phyloP scores from a whole-genome alignment of 2,329 filamentous ascomycete species.

The Cladosporium oxysporum region DNA sequence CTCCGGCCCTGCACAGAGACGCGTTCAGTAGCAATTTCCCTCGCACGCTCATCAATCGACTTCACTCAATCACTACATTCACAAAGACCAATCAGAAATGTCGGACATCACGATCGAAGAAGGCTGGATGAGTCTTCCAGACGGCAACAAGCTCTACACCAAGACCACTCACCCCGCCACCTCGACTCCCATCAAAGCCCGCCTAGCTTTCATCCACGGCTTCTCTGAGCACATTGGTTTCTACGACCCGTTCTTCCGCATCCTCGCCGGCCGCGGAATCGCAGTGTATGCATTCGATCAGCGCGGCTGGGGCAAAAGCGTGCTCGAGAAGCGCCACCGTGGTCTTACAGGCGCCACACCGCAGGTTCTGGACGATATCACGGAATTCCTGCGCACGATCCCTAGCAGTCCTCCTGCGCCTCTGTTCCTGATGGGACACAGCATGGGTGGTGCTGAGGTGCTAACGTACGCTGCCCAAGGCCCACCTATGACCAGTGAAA shows the following conservation, averaged over 20 bases:
- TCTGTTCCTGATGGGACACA: conserved; percentile 85
- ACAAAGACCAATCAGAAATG: background rate
- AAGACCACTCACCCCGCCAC: conserved; percentile 56
- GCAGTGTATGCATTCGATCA: conserved; percentile 80
- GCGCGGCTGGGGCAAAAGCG: conserved; percentile 81
- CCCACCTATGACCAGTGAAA: conserved; percentile 54
- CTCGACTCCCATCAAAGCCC: conserved; percentile 64
- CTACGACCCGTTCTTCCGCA: conserved; percentile 73
- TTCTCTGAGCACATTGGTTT: conserved; percentile 82
- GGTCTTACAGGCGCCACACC: conserved; percentile 74
- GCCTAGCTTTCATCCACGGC: conserved; percentile 81
- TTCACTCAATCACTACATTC: background rate
- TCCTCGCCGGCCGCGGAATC: conserved; percentile 70
- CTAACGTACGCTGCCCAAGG: conserved; percentile 59
- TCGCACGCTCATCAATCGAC: background rate
- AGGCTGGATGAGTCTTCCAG: conserved; percentile 52
- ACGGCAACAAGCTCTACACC: conserved; percentile 59
- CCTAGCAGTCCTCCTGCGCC: conserved; percentile 51
- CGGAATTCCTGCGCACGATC: conserved; percentile 67
- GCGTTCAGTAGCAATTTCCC: background rate
- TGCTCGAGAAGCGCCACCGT: conserved; percentile 59
- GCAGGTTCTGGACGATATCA: conserved; percentile 75
- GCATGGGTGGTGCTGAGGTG: conserved; percentile 83
- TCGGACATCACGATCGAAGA: conserved; percentile 45
- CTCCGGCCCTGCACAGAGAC: background rate